These are phyloP conservation scores for Candida arabinofermentans DNA, from an alignment of 805 yeast genomes.

Conservation along the genomic window DNA sequence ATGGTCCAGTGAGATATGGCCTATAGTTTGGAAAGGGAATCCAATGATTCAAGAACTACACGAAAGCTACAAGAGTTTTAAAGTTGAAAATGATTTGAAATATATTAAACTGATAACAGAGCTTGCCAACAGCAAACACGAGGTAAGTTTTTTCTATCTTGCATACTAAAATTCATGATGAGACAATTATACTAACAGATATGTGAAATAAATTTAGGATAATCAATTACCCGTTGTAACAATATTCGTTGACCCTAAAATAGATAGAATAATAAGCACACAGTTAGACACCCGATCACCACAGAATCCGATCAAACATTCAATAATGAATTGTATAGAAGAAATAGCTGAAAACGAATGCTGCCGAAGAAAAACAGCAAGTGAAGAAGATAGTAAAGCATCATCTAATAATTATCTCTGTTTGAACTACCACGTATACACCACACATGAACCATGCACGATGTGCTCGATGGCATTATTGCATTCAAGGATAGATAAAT, in stretches of 20 bases:
- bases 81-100: slow-evolving; percentile 39
- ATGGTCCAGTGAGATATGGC: slow-evolving; percentile 80
- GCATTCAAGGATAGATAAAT: slow-evolving; percentile 76
- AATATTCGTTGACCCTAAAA: slow-evolving; percentile 56
- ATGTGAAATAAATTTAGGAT: not conserved
- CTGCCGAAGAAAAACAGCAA: not conserved
- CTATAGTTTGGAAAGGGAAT: slow-evolving; percentile 90
- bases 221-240: slow-evolving; percentile 52
- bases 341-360: slow-evolving; percentile 47
- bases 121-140: slow-evolving; percentile 18
- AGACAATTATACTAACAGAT: not conserved
- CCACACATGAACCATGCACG: slow-evolving; percentile 93
- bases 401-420: slow-evolving; percentile 55
- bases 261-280: slow-evolving; percentile 37
- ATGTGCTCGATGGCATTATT: slow-evolving; percentile 97
- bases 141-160: too few relatives aligned
- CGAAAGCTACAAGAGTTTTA: slow-evolving; percentile 35
- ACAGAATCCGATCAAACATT: slow-evolving; percentile 60
- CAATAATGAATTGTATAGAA: slow-evolving; percentile 69
- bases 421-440: slow-evolving; percentile 69
- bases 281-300: slow-evolving; percentile 37
- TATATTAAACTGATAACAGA: slow-evolving; percentile 30
- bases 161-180: too few relatives aligned
- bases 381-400: not conserved
- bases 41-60: slow-evolving; percentile 70